Conservation (phyloP, 2,329 filamentous ascomycete species). For the Capronia coronata region DNA sequence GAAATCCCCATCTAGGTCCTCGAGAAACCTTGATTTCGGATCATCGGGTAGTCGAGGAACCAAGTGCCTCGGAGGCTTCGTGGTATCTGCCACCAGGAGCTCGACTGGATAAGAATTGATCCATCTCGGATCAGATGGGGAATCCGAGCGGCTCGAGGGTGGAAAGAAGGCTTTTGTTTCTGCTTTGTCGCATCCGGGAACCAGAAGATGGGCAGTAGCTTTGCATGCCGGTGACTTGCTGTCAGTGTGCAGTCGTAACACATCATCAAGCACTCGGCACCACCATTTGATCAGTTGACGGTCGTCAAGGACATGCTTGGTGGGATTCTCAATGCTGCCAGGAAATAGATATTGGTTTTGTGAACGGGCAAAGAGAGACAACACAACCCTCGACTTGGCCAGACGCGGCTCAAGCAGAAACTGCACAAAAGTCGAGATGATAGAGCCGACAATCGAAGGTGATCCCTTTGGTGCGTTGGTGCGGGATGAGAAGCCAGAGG, state of each 20-base stretch:
- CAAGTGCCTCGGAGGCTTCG: constrained; percentile 67
- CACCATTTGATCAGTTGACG: constrained; percentile 90
- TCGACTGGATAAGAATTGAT: constrained; percentile 63
- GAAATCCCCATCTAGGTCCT: constrained; percentile 81
- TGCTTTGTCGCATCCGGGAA: constrained; percentile 77
- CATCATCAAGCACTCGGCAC: constrained; percentile 77
- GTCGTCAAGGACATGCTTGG: constrained; percentile 89
- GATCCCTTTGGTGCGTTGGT: constrained; percentile 57
- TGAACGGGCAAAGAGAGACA: constrained; percentile 86
- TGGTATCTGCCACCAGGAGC: constrained; percentile 54
- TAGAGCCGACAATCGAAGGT: constrained; percentile 60
- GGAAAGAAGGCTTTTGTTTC: constrained; percentile 79
- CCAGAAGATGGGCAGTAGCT: constrained; percentile 72
- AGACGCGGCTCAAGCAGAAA: constrained; percentile 56
- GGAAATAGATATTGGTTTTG: constrained; percentile 95
- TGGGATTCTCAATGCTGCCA: constrained; percentile 73
- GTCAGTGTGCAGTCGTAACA: constrained; percentile 46
- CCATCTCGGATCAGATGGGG: constrained; percentile 40
- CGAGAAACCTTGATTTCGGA: constrained; percentile 81
- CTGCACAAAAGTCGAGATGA: constrained; percentile 68
- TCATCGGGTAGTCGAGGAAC: constrained; percentile 92
- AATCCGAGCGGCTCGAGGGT: constrained; percentile 37
- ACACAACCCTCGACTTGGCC: constrained; percentile 56
- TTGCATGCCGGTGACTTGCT: constrained; percentile 16
- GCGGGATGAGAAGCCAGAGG: constrained; percentile 74